Percentiles rank a stretch among this genome's conserved stretches.
Evolutionary conservation across 2,329 filamentous ascomycete genomes (phyloP).

Genomic region (Didymella arachidicola): DNA sequence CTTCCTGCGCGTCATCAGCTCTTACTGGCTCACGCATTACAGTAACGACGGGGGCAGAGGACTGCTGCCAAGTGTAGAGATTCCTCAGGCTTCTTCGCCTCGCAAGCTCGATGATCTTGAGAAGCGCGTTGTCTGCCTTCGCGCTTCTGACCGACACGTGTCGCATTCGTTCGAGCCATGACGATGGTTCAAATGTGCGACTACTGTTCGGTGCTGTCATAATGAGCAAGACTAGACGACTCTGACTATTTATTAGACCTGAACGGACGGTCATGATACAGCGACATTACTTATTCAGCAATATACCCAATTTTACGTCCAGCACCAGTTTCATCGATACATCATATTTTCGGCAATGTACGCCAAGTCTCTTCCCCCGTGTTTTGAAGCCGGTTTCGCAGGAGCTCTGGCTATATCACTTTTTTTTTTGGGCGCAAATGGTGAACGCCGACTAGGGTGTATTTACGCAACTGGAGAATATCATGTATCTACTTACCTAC

Average conservation of each 20-base stretch:
- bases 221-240: background rate
- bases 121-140: background rate
- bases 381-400: background rate
- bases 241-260: background rate
- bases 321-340: background rate
- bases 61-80: constrained; percentile 29
- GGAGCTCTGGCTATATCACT: background rate
- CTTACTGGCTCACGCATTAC: constrained; percentile 28
- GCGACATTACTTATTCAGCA: background rate
- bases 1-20: constrained; percentile 16
- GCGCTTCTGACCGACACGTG: background rate
- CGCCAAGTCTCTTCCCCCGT: background rate
- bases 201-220: background rate
- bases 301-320: constrained; percentile 1
- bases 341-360: background rate
- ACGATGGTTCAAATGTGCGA: background rate
- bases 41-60: constrained; percentile 23
- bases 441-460: background rate
- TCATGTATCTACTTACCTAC: background rate
- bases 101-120: constrained; percentile 6
- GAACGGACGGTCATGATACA: background rate
- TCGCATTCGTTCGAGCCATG: background rate
- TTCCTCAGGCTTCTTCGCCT: constrained; percentile 14
- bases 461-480: background rate
- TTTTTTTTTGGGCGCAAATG: background rate